Conservation (phyloP, 164 flowering plant genomes). For the Sextonia rubra region DNA sequence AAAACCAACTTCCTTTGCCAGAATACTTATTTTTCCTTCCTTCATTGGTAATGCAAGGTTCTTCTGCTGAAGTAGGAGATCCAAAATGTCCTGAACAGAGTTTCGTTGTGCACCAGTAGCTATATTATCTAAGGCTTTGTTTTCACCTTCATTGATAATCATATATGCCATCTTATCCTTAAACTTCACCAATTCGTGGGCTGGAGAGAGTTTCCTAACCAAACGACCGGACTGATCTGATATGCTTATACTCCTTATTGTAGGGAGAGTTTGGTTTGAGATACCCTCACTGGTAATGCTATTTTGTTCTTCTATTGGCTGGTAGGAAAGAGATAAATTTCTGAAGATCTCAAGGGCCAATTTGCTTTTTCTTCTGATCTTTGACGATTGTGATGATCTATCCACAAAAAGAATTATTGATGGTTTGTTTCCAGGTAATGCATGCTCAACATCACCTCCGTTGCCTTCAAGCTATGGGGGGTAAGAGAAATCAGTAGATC, state of each 20-base stretch:
- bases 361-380: slow-evolving; percentile 45
- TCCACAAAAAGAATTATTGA: slow-evolving; percentile 80
- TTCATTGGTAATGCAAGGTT: slow-evolving; percentile 18
- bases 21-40: slow-evolving; percentile 50
- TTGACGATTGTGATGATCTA: slow-evolving; percentile 62
- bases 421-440: slow-evolving; percentile 62
- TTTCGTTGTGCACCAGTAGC: slow-evolving; percentile 41
- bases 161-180: slow-evolving; percentile 58
- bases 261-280: slow-evolving; percentile 22
- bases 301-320: slow-evolving; percentile 13
- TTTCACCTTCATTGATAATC: slow-evolving; percentile 53
- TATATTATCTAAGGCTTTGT: slow-evolving; percentile 35
- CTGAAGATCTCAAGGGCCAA: slow-evolving; percentile 57
- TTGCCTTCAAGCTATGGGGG: slow-evolving; percentile 57
- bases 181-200: slow-evolving; percentile 21
- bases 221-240: slow-evolving; percentile 24
- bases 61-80: slow-evolving; percentile 46
- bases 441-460: slow-evolving; percentile 34
- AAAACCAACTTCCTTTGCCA: slow-evolving; percentile 78
- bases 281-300: slow-evolving; percentile 14
- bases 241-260: slow-evolving; percentile 11
- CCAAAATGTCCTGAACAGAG: slow-evolving; percentile 59
- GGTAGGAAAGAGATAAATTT: slow-evolving; percentile 40
- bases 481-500: slow-evolving; percentile 10
- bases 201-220: slow-evolving; percentile 21